Percentiles rank a stretch among this genome's conserved stretches.
phyloP scores from a whole-genome alignment of 768 basidiomycete genomes.

The Panaeolus papilionaceus region DNA sequence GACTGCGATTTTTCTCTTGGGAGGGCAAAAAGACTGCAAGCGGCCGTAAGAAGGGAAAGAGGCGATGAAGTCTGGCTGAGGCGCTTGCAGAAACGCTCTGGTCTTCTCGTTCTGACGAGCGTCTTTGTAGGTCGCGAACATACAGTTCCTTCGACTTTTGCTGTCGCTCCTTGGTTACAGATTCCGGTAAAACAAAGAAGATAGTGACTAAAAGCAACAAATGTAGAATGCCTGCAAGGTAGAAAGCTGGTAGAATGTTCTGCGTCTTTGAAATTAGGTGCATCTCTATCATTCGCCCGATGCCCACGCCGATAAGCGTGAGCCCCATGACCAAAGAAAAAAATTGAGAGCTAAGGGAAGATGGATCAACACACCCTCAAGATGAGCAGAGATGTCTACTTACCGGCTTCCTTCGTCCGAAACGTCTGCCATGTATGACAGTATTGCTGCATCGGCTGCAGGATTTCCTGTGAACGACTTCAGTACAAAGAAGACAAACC shows the following conservation, averaged over 20 bases:
- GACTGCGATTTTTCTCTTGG: conserved; percentile 32
- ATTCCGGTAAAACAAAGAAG: conserved; percentile 78
- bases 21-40: conserved; percentile 68
- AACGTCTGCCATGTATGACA: conserved; percentile 77
- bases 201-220: conserved; percentile 52
- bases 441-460: conserved; percentile 53
- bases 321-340: conserved; percentile 74
- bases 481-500: background rate
- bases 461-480: conserved; percentile 48
- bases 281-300: conserved; percentile 81
- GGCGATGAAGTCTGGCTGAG: conserved; percentile 47
- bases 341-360: conserved; percentile 54
- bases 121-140: conserved; percentile 35
- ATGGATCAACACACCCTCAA: background rate
- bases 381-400: background rate
- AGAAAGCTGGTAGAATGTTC: conserved; percentile 71
- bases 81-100: conserved; percentile 24
- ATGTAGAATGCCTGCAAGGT: conserved; percentile 60
- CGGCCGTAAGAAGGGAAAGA: conserved; percentile 73
- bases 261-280: conserved; percentile 65
- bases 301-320: conserved; percentile 70
- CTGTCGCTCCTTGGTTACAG: conserved; percentile 62
- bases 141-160: conserved; percentile 43
- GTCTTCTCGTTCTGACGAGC: conserved; percentile 23
- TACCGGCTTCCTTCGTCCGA: conserved; percentile 63